phyloP scores from a whole-genome alignment of 2,329 filamentous ascomycete genomes.

The Aspergillus tubingensis region DNA sequence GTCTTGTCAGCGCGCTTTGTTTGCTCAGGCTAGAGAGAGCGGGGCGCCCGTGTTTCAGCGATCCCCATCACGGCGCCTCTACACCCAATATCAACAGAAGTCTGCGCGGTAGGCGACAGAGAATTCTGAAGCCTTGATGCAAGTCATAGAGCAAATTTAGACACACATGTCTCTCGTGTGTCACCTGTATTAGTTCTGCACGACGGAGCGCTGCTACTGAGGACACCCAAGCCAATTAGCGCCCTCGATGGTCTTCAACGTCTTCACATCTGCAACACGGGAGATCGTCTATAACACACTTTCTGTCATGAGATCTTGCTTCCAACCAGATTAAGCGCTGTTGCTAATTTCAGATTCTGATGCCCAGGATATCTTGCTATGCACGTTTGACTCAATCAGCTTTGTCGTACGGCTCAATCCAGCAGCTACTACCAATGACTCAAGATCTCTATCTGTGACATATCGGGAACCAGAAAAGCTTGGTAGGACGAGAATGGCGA shows the following conservation, averaged over 20 bases:
- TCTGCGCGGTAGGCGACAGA: not conserved
- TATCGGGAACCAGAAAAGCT: slow-evolving; percentile 9
- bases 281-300: not conserved
- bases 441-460: slow-evolving; percentile 11
- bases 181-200: not conserved
- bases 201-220: slow-evolving; percentile 13
- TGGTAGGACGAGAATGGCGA: not conserved
- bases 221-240: slow-evolving; percentile 6
- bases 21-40: not conserved
- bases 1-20: not conserved
- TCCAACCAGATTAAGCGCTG: slow-evolving; percentile 19
- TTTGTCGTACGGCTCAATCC: slow-evolving; percentile 8
- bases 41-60: slow-evolving; percentile 6
- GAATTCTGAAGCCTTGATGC: not conserved
- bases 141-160: not conserved
- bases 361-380: slow-evolving; percentile 14
- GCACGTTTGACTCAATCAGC: not conserved
- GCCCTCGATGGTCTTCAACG: not conserved
- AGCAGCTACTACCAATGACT: slow-evolving; percentile 6
- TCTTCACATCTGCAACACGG: slow-evolving; percentile 16
- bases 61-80: not conserved
- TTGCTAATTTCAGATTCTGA: slow-evolving; percentile 22
- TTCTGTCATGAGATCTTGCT: slow-evolving; percentile 9
- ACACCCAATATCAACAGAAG: not conserved
- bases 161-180: not conserved